These are phyloP conservation scores for Bipolaris bicolor DNA, from an alignment of 2,329 filamentous ascomycete genomes.

Conservation along the genomic window DNA sequence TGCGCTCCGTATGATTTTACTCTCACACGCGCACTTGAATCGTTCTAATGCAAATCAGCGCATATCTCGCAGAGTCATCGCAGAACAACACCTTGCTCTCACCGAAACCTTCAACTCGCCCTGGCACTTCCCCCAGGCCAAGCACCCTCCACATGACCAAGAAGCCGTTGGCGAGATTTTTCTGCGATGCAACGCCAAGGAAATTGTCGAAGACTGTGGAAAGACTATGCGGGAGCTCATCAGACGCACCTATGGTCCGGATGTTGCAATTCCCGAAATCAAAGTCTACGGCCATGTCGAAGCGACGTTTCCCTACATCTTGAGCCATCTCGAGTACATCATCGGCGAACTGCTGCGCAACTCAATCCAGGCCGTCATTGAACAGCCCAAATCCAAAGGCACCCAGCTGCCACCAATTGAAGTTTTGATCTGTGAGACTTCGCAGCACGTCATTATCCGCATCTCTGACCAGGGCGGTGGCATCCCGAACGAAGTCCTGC, in stretches of 20 bases:
- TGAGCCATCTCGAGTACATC: conserved; percentile 96
- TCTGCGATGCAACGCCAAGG: conserved; percentile 86
- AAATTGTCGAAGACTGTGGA: conserved; percentile 85
- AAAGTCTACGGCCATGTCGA: conserved; percentile 82
- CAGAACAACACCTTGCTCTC: conserved; percentile 93
- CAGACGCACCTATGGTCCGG: conserved; percentile 73
- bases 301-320: conserved; percentile 94
- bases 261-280: conserved; percentile 78
- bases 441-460: conserved; percentile 93
- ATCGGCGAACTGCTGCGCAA: conserved; percentile 94
- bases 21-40: neutral
- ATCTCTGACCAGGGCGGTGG: conserved; percentile 96
- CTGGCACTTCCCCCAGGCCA: conserved; percentile 84
- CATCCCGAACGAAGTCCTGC: conserved; percentile 81
- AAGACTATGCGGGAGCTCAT: conserved; percentile 76
- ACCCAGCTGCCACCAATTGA: conserved; percentile 80
- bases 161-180: conserved; percentile 97
- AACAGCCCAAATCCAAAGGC: conserved; percentile 63
- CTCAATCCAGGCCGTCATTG: conserved; percentile 89
- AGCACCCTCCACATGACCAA: conserved; percentile 61
- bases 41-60: conserved; percentile 59
- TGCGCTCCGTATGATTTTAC: conserved; percentile 72
- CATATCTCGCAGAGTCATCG: conserved; percentile 94
- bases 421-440: conserved; percentile 90
- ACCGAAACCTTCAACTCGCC: conserved; percentile 92